Evolutionary conservation across 495 filamentous ascomycete species (phyloP), one percentile per base, ranked within the genome.

Genomic region (Pseudomonodictys pantanalensis): DNA sequence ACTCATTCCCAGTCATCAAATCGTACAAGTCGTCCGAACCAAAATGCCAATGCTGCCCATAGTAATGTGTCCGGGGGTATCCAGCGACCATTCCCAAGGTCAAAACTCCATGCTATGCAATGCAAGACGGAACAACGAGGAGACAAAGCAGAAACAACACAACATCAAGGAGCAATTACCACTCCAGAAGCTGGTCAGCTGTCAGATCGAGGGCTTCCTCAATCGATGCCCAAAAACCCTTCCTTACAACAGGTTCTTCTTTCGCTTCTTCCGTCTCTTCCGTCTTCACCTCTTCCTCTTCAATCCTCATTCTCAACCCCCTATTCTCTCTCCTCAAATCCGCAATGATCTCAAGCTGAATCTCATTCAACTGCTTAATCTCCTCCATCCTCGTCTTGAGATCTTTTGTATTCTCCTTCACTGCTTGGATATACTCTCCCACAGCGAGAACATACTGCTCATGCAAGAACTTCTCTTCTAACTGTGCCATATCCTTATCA

Each of bases 141-240:
- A 41, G 38, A n/a, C n/a, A n/a, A n/a, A n/a, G n/a, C n/a, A n/a
- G n/a, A n/a, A n/a, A n/a, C n/a, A n/a, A n/a, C n/a, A n/a, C n/a
- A n/a, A n/a, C n/a, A 44, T 9, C 17, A 17, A 15, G 17, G 17
- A 8, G 41, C 8, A 22, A 25, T 53, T 22, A 55, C 54, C 54
- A 58, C 33, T 58, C 33, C 11, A 45, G 46, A 2, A 60, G 33
- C 56, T 52, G 44, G 10, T 52, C 56, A 2, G 47, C 48, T 17
- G 53, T 12, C 38, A n/a, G 17, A 24, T 60, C 56, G 10, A 60
- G 48, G n/a, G 56, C 56, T 10, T 60, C 56, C n/a, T 30, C 41
- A 6, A 53, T 25, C 5, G 56, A 47, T 3, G 18, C 38, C 38
- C 44, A 60, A 23, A 60, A 52, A 1, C 18, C 39, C 17, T 3